These are phyloP conservation scores for Neurospora sp. DNA, from an alignment of 495 filamentous ascomycete species.

Conservation along the genomic window DNA sequence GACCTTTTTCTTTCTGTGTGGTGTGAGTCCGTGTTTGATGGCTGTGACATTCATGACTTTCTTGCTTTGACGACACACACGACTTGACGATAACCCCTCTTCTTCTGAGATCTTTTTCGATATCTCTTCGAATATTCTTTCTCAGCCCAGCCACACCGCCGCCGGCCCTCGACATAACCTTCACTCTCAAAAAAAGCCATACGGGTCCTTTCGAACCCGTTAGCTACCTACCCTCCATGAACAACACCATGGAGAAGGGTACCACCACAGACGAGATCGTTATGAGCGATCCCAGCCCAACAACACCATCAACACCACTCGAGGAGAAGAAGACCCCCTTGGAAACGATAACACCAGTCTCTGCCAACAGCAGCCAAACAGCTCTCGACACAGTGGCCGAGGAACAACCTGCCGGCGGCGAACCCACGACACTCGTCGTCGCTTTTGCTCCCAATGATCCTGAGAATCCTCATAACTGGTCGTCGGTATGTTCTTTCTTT, in stretches of 20 bases:
- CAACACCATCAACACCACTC: neutral
- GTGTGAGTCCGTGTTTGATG: neutral
- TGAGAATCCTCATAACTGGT: constrained; percentile 20
- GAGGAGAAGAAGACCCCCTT: neutral
- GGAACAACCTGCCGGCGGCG: neutral
- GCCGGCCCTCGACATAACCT: neutral
- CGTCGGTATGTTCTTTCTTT: constrained; percentile 3
- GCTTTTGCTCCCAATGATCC: constrained; percentile 14
- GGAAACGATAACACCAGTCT: neutral
- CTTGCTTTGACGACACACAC: neutral
- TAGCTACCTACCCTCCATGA: neutral
- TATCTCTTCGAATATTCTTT: neutral
- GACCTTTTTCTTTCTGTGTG: neutral
- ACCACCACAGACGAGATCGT: neutral
- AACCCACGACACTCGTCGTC: constrained; percentile 4
- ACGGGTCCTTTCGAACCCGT: neutral
- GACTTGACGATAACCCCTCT: neutral
- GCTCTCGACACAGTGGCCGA: neutral
- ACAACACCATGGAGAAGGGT: neutral
- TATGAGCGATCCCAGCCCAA: neutral
- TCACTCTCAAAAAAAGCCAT: neutral
- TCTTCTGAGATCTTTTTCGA: neutral
- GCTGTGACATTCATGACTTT: neutral
- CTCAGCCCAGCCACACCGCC: neutral
- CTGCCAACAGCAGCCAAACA: neutral